Evolutionary conservation across 768 basidiomycete species (phyloP).

Genomic region (Gautieria morchelliformis): DNA sequence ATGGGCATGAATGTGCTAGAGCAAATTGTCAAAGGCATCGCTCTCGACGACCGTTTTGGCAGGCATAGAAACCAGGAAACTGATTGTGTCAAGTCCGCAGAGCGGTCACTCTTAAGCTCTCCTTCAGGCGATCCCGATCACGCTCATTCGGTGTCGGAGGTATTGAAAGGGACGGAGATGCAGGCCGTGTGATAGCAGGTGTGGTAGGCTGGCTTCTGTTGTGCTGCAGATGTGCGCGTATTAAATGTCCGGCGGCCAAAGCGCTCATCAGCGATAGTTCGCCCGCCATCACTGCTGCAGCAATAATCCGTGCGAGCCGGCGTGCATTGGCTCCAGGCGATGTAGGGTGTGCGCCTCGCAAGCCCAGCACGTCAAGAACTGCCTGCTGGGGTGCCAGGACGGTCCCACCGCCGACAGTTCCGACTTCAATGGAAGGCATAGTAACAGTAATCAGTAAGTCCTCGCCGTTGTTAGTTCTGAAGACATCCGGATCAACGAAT

Average conservation of each 20-base stretch:
- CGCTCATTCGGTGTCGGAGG: neutral
- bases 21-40: too few species aligned
- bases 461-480: constrained; percentile 78
- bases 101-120: neutral
- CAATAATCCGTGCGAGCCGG: constrained; percentile 80
- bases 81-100: neutral
- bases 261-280: constrained; percentile 89
- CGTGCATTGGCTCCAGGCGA: constrained; percentile 86
- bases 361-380: constrained; percentile 88
- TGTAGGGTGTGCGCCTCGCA: constrained; percentile 81
- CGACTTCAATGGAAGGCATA: constrained; percentile 99
- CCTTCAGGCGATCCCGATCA: neutral
- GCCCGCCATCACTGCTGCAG: constrained; percentile 93
- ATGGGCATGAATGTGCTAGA: too few species aligned
- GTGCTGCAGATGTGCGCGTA: constrained; percentile 87
- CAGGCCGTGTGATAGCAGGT: constrained; percentile 37
- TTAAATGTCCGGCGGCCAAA: constrained; percentile 89
- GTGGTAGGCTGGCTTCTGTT: constrained; percentile 81
- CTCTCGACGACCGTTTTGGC: neutral
- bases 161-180: constrained; percentile 17
- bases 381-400: constrained; percentile 83
- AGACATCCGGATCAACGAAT: constrained; percentile 1
- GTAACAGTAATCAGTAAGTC: constrained; percentile 89
- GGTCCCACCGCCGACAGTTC: constrained; percentile 95
- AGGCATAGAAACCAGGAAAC: neutral